These are phyloP conservation scores for Puccinellia tenuiflora DNA, from an alignment of 176 grass and related monocot species.

Conservation along the genomic window DNA sequence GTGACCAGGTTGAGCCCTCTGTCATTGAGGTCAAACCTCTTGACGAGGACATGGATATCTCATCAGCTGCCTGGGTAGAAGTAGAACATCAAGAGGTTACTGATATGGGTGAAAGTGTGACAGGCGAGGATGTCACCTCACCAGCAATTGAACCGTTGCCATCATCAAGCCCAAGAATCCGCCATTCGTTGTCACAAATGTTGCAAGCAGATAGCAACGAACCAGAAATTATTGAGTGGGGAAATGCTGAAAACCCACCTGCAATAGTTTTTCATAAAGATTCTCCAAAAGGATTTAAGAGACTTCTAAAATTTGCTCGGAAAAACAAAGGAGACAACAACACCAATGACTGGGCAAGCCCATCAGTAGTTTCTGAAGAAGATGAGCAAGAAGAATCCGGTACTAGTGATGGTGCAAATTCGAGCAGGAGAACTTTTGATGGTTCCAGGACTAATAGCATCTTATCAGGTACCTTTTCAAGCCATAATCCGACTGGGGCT, in stretches of 20 bases:
- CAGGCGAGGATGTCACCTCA: constrained; percentile 34
- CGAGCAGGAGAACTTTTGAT: constrained; percentile 69
- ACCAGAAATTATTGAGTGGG: constrained; percentile 97
- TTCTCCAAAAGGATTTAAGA: constrained; percentile 96
- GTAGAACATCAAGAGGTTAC: constrained; percentile 68
- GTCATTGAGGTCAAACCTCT: constrained; percentile 56
- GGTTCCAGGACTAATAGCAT: constrained; percentile 40
- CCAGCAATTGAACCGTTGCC: constrained; percentile 39
- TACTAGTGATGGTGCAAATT: constrained; percentile 48
- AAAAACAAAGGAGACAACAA: constrained; percentile 89
- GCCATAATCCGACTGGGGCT: neutral
- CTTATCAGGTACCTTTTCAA: constrained; percentile 61
- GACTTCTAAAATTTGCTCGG: constrained; percentile 94
- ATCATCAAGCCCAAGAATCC: constrained; percentile 83
- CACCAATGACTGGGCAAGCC: constrained; percentile 61
- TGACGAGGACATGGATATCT: constrained; percentile 85
- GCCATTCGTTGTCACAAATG: constrained; percentile 98
- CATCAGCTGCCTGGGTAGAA: constrained; percentile 96
- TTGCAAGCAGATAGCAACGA: constrained; percentile 94
- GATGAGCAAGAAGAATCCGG: constrained; percentile 81
- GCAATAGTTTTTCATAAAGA: constrained; percentile 98
- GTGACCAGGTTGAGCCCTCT: constrained; percentile 38
- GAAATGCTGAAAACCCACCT: constrained; percentile 97
- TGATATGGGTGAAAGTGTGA: constrained; percentile 44
- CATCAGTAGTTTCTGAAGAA: constrained; percentile 86